Conservation (phyloP, 257 asterid species). For the Plectranthus barbatus region DNA sequence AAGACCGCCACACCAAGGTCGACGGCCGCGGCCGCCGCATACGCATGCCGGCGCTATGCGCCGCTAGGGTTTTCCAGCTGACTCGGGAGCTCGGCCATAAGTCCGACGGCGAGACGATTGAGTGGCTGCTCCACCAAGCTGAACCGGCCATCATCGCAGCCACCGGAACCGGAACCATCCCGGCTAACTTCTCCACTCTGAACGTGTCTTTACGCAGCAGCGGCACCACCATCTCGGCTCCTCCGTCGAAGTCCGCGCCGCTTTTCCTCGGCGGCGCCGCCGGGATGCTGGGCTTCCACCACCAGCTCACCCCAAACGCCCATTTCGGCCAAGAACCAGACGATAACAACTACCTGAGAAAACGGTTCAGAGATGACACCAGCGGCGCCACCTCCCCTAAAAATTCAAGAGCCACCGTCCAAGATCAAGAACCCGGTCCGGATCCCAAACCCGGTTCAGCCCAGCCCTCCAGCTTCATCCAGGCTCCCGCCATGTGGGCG, state of each 20-base stretch:
- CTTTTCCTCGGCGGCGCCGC: conserved; percentile 72
- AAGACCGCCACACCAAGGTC: conserved; percentile 81
- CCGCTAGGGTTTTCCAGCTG: conserved; percentile 66
- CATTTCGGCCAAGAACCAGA: conserved; percentile 54
- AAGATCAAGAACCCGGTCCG: conserved; percentile 48
- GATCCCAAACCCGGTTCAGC: conserved; percentile 51
- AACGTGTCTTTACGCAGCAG: conserved; percentile 78
- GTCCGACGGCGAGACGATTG: too few species aligned
- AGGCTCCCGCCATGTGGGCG: conserved; percentile 92
- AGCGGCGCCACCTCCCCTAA: conserved; percentile 55
- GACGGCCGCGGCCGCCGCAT: too few species aligned
- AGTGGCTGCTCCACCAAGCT: conserved; percentile 66
- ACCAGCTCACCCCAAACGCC: conserved; percentile 41
- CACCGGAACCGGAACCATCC: conserved; percentile 76
- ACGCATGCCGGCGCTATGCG: conserved; percentile 83
- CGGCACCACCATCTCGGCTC: conserved; percentile 89
- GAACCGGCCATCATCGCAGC: conserved; percentile 68
- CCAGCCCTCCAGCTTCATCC: conserved; percentile 45
- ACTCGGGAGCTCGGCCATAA: too few species aligned
- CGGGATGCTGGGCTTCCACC: conserved; percentile 85
- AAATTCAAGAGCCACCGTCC: conserved; percentile 35
- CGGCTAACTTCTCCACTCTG: conserved; percentile 80
- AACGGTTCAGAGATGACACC: conserved; percentile 56
- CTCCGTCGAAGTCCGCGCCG: conserved; percentile 74
- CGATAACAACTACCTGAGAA: conserved; percentile 60